Conservation (phyloP, 805 yeast species). For the Wickerhamomyces bovis region DNA sequence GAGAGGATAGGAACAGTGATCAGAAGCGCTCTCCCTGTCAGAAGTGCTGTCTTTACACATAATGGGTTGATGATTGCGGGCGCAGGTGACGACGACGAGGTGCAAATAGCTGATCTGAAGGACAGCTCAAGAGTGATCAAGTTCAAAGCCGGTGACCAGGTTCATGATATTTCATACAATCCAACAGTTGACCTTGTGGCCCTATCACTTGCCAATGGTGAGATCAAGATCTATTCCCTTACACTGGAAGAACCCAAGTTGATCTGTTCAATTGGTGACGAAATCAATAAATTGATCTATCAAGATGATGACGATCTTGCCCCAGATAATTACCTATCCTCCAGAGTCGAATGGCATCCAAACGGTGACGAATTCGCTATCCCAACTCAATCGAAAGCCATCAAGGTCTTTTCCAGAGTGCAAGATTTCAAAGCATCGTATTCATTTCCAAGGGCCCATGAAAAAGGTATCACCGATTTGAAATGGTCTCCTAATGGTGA, state of each 20-base stretch:
- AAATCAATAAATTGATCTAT: slow-evolving; percentile 35
- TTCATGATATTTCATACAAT: slow-evolving; percentile 50
- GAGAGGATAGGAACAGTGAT: slow-evolving; percentile 10
- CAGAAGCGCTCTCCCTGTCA: slow-evolving; percentile 29
- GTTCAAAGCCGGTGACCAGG: slow-evolving; percentile 44
- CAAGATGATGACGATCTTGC: slow-evolving; percentile 32
- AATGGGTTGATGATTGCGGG: slow-evolving; percentile 51
- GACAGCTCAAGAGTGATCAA: slow-evolving; percentile 24
- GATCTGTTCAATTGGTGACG: slow-evolving; percentile 37
- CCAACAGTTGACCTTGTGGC: slow-evolving; percentile 51
- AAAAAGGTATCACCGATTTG: slow-evolving; percentile 28
- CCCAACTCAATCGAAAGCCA: slow-evolving; percentile 46
- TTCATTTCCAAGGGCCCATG: slow-evolving; percentile 22
- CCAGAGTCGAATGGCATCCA: slow-evolving; percentile 65
- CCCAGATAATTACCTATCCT: slow-evolving; percentile 38
- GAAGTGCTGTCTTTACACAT: slow-evolving; percentile 54
- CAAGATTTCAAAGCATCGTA: slow-evolving; percentile 10
- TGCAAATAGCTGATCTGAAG: slow-evolving; percentile 40
- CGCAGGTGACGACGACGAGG: slow-evolving; percentile 63
- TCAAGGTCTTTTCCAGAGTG: slow-evolving; percentile 34
- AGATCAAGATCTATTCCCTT: slow-evolving; percentile 43
- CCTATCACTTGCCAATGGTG: slow-evolving; percentile 55
- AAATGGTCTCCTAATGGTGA: slow-evolving; percentile 58
- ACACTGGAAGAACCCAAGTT: slow-evolving; percentile 50
- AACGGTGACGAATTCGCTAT: slow-evolving; percentile 64